phyloP scores from a whole-genome alignment of 2,329 filamentous ascomycete species.

The Cladosporium phlei region DNA sequence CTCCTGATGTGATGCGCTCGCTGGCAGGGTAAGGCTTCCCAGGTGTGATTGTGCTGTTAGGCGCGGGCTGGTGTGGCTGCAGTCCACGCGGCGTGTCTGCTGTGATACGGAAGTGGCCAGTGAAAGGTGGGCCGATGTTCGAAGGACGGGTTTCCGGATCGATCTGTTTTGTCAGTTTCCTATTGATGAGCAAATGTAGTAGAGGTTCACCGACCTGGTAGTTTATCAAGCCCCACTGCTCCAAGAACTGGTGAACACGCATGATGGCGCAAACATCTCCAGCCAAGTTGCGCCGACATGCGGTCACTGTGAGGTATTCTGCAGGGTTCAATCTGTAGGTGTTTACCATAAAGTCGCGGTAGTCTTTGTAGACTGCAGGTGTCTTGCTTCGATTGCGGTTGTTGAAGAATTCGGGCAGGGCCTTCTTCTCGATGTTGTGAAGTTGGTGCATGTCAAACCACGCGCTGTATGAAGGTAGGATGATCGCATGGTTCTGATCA shows the following conservation, averaged over 20 bases:
- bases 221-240: constrained; percentile 98
- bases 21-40: constrained; percentile 63
- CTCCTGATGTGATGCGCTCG: constrained; percentile 62
- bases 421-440: constrained; percentile 87
- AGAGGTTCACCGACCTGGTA: constrained; percentile 75
- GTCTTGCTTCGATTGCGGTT: constrained; percentile 97
- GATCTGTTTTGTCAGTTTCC: too few species aligned
- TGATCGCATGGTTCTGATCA: constrained; percentile 89
- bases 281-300: constrained; percentile 87
- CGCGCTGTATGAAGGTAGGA: constrained; percentile 93
- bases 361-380: constrained; percentile 94
- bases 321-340: constrained; percentile 93
- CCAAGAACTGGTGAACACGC: constrained; percentile 94
- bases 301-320: constrained; percentile 95
- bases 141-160: constrained; percentile 93
- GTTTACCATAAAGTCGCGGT: constrained; percentile 99
- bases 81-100: constrained; percentile 92
- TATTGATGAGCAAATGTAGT: too few species aligned
- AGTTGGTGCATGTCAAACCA: constrained; percentile 99
- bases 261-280: constrained; percentile 99
- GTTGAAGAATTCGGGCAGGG: constrained; percentile 97
- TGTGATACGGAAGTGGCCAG: constrained; percentile 92
- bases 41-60: constrained; percentile 59
- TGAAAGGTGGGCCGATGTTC: constrained; percentile 92
- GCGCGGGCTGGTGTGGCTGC: constrained; percentile 89